Percentiles rank a stretch among this genome's conserved stretches.
Evolutionary conservation across 306 rosid species (phyloP).

Genomic region (Vigna radiata): DNA sequence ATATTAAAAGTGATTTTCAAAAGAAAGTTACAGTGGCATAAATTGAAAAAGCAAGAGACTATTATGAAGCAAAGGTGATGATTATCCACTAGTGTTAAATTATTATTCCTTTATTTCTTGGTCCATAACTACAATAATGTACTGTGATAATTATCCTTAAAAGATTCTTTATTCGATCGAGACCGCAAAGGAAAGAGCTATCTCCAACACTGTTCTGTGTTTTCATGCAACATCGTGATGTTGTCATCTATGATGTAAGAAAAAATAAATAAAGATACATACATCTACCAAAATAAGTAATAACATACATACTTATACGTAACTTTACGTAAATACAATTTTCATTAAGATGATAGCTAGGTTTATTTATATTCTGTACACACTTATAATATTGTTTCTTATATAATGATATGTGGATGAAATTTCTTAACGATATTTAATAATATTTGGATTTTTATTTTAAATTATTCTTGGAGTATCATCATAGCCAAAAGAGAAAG

Average conservation of each 20-base stretch:
- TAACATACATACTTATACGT: not conserved
- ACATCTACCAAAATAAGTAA: not conserved
- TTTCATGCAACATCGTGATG: slow-evolving; percentile 40
- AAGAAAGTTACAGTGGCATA: not conserved
- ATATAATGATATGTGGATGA: not conserved
- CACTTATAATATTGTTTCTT: not conserved
- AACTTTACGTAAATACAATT: not conserved
- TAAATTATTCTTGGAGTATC: not conserved
- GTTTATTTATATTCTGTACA: not conserved
- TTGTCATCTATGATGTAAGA: slow-evolving; percentile 38
- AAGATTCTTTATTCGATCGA: slow-evolving; percentile 52
- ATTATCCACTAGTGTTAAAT: slow-evolving; percentile 48
- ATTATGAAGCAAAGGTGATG: slow-evolving; percentile 34
- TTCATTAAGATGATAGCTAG: not conserved
- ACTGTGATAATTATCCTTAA: slow-evolving; percentile 36
- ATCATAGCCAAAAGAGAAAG: not conserved
- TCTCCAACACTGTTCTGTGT: slow-evolving; percentile 35
- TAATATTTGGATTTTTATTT: not conserved
- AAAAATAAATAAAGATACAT: slow-evolving; percentile 1
- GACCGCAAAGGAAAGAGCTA: slow-evolving; percentile 27
- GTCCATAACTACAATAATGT: not conserved
- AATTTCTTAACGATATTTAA: not conserved
- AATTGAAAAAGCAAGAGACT: not conserved
- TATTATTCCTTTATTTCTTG: slow-evolving; percentile 5
- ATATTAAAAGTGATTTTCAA: not conserved